Evolutionary conservation across 1,284 basidiomycete genomes (phyloP), one percentile per base, ranked within the genome.

Genomic region (Ceratobasidium sp.): DNA sequence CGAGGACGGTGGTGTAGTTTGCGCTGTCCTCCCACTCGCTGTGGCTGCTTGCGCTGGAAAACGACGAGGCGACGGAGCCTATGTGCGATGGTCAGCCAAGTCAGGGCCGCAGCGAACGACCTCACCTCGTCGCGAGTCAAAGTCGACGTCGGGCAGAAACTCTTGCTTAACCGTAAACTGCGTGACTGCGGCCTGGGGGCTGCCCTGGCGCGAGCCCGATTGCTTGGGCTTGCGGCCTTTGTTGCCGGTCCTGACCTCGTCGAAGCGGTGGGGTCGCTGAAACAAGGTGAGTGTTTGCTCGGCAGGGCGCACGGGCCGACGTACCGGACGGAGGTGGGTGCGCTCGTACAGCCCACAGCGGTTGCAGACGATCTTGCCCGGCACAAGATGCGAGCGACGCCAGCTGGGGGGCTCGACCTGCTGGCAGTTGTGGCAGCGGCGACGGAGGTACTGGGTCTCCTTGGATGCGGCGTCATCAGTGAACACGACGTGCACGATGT

Each of bases 311-410:
- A 39, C 7, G 54, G 29, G 43, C 39, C 24, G 48, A 72, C 69
- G 16, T 53, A 72, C 69, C 22, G 92, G 88, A 34, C 92, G 87
- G 76, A 93, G 81, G 78, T 94, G 92, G 19, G 92, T 94, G 79
- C 92, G 90, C 82, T 94, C 92, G 81, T 94, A 94, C 51, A 94
- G 85, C 16, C 92, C 92, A 77, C 92, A 94, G 84, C 94, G 93
- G 86, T 94, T 94, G 86, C 92, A 94, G 72, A 94, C 85, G 80
- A 94, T 94, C 83, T 94, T 94, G 77, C 92, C 92, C 0, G 92
- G 92, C 81, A 92, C 93, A 79, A 94, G 88, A 3, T 92, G 93
- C 34, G 89, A 90, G 51, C 92, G 88, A 58, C 92, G 89, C 92
- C 92, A 94, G 41, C 88, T 90, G 1, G 92, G 92, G 0, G 92